Evolutionary conservation across 2,329 filamentous ascomycete genomes (phyloP).

Genomic region (Colletotrichum ledebouriae): DNA sequence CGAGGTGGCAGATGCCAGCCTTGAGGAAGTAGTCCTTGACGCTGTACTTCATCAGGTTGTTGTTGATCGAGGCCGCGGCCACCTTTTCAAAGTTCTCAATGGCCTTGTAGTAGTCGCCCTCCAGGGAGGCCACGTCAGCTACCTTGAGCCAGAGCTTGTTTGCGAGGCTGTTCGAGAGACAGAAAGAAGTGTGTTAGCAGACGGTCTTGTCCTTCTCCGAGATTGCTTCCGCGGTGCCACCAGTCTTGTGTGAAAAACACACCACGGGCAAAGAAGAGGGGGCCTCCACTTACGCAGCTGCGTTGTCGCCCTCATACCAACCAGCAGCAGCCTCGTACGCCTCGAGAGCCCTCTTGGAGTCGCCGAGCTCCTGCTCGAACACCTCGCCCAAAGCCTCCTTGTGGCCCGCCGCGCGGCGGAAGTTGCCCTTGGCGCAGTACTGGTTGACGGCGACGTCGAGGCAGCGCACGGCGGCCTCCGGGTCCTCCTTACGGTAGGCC

Average conservation of each 20-base stretch:
- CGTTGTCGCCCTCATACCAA: conserved; percentile 92
- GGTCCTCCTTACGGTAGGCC: conserved; percentile 88
- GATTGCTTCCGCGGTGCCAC: not conserved
- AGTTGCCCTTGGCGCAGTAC: conserved; percentile 91
- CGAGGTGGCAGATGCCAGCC: conserved; percentile 90
- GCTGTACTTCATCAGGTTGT: conserved; percentile 92
- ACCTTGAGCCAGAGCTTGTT: conserved; percentile 96
- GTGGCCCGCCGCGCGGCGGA: conserved; percentile 89
- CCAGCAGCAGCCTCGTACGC: conserved; percentile 87
- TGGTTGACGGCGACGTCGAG: conserved; percentile 84
- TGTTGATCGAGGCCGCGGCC: conserved; percentile 81
- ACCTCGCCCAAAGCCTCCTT: conserved; percentile 91
- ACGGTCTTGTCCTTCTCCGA: not conserved
- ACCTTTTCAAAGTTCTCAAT: conserved; percentile 89
- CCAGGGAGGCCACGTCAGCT: conserved; percentile 86
- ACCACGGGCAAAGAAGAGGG: no score
- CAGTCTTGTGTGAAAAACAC: not conserved
- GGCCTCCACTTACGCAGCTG: conserved; percentile 74
- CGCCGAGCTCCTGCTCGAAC: conserved; percentile 84
- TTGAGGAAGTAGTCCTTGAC: conserved; percentile 98
- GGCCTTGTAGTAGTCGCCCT: conserved; percentile 86
- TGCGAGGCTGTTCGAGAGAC: conserved; percentile 71
- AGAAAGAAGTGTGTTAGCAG: no score
- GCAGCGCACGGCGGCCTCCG: conserved; percentile 84
- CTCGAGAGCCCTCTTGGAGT: conserved; percentile 82